These are phyloP conservation scores for Barnettozyma siamensis DNA, from an alignment of 805 yeast genomes.

Conservation along the genomic window DNA sequence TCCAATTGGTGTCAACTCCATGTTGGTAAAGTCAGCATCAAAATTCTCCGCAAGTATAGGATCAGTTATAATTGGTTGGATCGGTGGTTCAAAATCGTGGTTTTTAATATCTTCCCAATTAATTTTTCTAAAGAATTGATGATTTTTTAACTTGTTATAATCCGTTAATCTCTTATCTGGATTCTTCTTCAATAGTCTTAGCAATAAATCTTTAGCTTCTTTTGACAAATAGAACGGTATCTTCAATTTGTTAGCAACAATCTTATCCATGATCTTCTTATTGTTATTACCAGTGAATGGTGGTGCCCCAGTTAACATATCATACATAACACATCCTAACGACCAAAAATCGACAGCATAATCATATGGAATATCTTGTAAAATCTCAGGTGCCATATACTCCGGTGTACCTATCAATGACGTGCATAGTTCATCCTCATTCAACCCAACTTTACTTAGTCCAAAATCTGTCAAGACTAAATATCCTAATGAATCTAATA, in stretches of 20 bases:
- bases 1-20: conserved; percentile 39
- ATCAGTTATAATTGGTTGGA: conserved; percentile 75
- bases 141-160: conserved; percentile 52
- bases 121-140: conserved; percentile 70
- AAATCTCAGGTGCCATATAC: conserved; percentile 87
- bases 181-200: conserved; percentile 60
- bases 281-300: conserved; percentile 84
- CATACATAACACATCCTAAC: conserved; percentile 73
- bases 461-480: conserved; percentile 96
- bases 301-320: conserved; percentile 79
- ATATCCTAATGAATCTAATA: conserved; percentile 91
- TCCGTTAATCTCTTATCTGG: conserved; percentile 60
- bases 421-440: conserved; percentile 62
- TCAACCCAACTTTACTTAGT: conserved; percentile 67
- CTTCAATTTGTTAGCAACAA: conserved; percentile 57
- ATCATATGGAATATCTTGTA: conserved; percentile 72
- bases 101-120: conserved; percentile 58
- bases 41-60: conserved; percentile 83
- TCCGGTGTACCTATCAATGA: conserved; percentile 78
- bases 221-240: conserved; percentile 72
- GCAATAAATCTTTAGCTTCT: conserved; percentile 73
- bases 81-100: conserved; percentile 57
- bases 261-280: conserved; percentile 69
- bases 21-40: conserved; percentile 69
- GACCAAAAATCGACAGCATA: conserved; percentile 91